Evolutionary conservation across 2,329 filamentous ascomycete species (phyloP).

Genomic region (Blastomyces gilchristii): DNA sequence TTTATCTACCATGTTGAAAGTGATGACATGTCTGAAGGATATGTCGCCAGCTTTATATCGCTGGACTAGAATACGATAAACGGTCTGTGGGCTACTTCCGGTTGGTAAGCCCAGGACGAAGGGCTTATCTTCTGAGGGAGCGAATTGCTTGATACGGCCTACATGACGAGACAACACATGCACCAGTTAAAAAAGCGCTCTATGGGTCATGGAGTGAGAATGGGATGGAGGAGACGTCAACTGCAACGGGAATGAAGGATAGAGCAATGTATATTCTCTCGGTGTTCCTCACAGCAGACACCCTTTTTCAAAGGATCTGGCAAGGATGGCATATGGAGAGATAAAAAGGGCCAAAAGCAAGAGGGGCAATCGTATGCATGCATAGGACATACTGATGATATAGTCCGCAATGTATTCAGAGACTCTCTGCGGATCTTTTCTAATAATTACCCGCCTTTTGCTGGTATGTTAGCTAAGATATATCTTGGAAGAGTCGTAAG

Average conservation of each 20-base stretch:
- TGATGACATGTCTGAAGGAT: constrained; percentile 79
- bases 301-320: background rate
- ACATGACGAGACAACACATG: background rate
- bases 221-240: constrained; percentile 1
- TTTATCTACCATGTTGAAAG: constrained; percentile 70
- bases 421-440: constrained; percentile 57
- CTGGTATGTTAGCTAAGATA: constrained; percentile 9
- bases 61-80: constrained; percentile 65
- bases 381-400: constrained; percentile 51
- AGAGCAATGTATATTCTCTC: background rate
- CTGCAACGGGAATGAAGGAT: background rate
- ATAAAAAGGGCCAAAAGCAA: constrained; percentile 3
- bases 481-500: background rate
- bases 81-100: constrained; percentile 65
- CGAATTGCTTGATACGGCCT: constrained; percentile 70
- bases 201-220: background rate
- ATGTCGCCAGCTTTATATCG: constrained; percentile 44
- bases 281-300: background rate
- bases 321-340: background rate
- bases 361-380: constrained; percentile 38
- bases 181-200: background rate
- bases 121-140: constrained; percentile 59
- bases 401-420: constrained; percentile 72
- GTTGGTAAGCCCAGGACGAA: constrained; percentile 79
- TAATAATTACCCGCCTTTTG: constrained; percentile 70